Conservation (phyloP, 495 filamentous ascomycete species). For the Umbilicaria muhlenbergii region DNA sequence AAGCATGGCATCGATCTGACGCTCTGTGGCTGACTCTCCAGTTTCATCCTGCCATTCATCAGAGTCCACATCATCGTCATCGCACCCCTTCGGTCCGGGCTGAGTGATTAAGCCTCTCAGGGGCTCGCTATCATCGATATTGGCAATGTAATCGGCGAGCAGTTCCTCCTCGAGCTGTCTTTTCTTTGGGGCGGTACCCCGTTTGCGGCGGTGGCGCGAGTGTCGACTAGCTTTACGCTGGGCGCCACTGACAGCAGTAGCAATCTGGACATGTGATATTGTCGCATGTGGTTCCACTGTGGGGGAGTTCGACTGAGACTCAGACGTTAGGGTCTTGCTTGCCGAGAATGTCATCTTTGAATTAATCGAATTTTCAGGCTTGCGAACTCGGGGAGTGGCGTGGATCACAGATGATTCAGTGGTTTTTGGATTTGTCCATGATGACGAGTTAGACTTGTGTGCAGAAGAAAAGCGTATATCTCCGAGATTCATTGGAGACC, state of each 20-base stretch:
- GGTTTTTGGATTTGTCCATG: no score
- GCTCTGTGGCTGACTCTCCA: background rate
- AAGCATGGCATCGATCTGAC: background rate
- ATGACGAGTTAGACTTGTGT: background rate
- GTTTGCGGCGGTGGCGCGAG: no score
- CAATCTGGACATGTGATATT: background rate
- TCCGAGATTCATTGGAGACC: background rate
- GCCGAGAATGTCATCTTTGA: no score
- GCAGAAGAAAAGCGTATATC: background rate
- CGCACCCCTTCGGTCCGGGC: background rate
- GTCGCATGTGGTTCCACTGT: background rate
- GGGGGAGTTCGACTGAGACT: no score
- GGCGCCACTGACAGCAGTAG: no score
- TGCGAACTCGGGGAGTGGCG: background rate
- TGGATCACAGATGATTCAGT: background rate
- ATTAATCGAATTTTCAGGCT: background rate
- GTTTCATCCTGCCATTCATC: constrained; percentile 10
- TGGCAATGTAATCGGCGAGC: constrained; percentile 62
- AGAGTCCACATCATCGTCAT: constrained; percentile 6
- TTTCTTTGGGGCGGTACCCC: no score
- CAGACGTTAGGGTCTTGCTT: no score
- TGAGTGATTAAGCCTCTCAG: background rate
- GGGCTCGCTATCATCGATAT: constrained; percentile 30
- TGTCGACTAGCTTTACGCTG: no score
- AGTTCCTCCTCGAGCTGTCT: constrained; percentile 32